Evolutionary conservation across 2,329 filamentous ascomycete genomes (phyloP).

Genomic region (Juglanconis sp.): DNA sequence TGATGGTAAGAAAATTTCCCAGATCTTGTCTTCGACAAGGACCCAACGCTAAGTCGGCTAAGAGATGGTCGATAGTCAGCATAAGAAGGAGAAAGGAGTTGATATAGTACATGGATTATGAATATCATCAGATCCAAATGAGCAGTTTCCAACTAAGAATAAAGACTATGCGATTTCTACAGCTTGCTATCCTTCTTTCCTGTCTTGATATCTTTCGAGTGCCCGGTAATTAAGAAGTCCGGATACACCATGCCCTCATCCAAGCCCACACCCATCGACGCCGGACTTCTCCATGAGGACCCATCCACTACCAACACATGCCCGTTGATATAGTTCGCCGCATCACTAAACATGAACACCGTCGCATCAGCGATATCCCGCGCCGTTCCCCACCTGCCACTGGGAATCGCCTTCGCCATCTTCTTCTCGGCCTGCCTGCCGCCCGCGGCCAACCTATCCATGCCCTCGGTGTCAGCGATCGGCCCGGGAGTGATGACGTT

Average conservation of each 20-base stretch:
- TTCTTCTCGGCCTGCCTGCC: conserved; percentile 30
- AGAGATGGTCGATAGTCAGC: too few species aligned
- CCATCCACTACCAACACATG: conserved; percentile 74
- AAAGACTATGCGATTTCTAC: background rate
- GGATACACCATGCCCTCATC: conserved; percentile 51
- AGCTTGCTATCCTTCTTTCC: conserved; percentile 33
- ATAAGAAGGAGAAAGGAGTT: too few species aligned
- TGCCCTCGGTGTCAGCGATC: conserved; percentile 80
- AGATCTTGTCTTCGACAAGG: too few species aligned
- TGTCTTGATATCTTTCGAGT: conserved; percentile 37
- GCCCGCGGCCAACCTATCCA: conserved; percentile 57
- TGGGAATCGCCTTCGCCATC: conserved; percentile 55
- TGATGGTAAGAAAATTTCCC: background rate
- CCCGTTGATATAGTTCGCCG: conserved; percentile 83
- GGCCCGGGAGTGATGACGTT: conserved; percentile 89
- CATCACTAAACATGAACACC: conserved; percentile 81
- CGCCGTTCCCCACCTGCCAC: conserved; percentile 73
- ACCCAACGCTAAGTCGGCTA: too few species aligned
- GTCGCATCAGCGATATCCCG: conserved; percentile 92
- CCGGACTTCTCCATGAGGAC: conserved; percentile 53
- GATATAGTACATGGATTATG: too few species aligned
- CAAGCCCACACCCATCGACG: conserved; percentile 42
- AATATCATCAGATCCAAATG: background rate
- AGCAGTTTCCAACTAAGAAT: background rate
- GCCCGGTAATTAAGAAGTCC: conserved; percentile 42